phyloP scores from a whole-genome alignment of 345 rosid species.

The Eutrema yunnanense region DNA sequence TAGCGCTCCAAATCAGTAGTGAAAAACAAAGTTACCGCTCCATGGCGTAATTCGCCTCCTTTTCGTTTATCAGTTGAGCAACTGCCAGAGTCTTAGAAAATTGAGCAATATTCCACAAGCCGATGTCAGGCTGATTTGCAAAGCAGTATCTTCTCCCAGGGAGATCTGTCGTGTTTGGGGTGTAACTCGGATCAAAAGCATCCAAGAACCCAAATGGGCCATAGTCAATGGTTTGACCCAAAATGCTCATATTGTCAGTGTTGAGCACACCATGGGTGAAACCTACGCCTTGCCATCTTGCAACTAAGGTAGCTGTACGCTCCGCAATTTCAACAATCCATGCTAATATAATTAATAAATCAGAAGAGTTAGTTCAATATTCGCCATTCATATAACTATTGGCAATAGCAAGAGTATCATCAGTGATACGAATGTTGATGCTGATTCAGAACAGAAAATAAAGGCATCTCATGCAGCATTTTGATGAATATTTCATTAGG shows the following conservation, averaged over 20 bases:
- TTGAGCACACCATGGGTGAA: conserved; percentile 97
- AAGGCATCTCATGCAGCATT: neutral
- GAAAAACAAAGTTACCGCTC: conserved; percentile 57
- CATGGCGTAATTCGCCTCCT: conserved; percentile 85
- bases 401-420: neutral
- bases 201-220: conserved; percentile 99
- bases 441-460: too few species aligned
- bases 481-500: neutral
- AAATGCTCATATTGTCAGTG: conserved; percentile 97
- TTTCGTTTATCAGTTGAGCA: conserved; percentile 71
- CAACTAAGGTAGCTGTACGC: conserved; percentile 77
- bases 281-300: conserved; percentile 97
- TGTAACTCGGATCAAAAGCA: conserved; percentile 94
- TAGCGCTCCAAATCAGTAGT: neutral
- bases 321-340: conserved; percentile 93
- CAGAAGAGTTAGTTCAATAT: conserved; percentile 13
- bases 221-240: conserved; percentile 93
- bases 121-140: conserved; percentile 95
- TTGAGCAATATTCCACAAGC: conserved; percentile 90
- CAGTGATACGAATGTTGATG: neutral
- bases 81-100: conserved; percentile 59
- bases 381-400: neutral
- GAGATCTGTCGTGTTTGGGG: conserved; percentile 98
- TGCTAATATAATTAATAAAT: conserved; percentile 43
- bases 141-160: conserved; percentile 96